phyloP scores from a whole-genome alignment of 495 filamentous ascomycete species.

The Viridothelium virens region DNA sequence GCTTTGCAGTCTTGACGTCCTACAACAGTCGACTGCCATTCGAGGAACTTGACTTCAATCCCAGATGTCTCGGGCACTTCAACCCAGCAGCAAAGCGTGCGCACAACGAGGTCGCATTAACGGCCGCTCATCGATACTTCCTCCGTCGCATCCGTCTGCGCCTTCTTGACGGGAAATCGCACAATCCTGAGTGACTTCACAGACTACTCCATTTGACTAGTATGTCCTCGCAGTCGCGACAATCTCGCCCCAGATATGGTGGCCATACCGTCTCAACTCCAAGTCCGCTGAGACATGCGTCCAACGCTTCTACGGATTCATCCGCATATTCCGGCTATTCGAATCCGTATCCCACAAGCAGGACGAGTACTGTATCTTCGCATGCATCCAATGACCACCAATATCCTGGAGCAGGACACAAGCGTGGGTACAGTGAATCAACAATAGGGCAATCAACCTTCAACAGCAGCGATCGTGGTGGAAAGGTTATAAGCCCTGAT shows the following conservation, averaged over 20 bases:
- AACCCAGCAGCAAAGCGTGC: neutral
- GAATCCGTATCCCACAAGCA: conserved; percentile 56
- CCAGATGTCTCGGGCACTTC: neutral
- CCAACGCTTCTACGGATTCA: conserved; percentile 70
- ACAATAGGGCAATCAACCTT: conserved; percentile 20
- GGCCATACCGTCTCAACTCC: conserved; percentile 51
- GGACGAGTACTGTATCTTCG: conserved; percentile 72
- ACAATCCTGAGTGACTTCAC: neutral
- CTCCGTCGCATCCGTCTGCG: neutral
- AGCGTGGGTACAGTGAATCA: conserved; percentile 69
- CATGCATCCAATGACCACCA: conserved; percentile 57
- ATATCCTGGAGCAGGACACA: conserved; percentile 48
- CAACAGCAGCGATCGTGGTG: conserved; percentile 35
- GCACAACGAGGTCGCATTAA: neutral
- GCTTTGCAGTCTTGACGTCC: neutral
- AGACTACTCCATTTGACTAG: neutral
- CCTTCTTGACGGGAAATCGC: neutral
- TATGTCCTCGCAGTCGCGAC: conserved; percentile 10
- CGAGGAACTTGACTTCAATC: neutral
- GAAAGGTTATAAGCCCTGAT: conserved; percentile 44
- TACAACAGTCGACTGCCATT: neutral
- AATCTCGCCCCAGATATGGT: conserved; percentile 40
- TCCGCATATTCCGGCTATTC: conserved; percentile 67
- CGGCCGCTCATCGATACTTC: conserved; percentile 4
- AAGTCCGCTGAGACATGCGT: conserved; percentile 62